Evolutionary conservation across 2,329 filamentous ascomycete species (phyloP).

Genomic region (Bipolaris gigantea): DNA sequence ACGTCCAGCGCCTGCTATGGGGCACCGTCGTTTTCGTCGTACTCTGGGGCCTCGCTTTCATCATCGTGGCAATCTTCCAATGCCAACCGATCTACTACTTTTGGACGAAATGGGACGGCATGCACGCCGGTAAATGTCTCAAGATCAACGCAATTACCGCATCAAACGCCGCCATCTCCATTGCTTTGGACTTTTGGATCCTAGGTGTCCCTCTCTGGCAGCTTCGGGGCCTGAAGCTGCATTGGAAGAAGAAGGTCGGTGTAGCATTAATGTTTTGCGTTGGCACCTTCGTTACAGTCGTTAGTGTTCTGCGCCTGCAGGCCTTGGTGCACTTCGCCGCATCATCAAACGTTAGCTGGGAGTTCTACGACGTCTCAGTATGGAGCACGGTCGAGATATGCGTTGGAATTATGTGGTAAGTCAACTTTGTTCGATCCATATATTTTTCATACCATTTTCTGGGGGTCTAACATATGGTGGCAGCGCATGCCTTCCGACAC

Average conservation of each 20-base stretch:
- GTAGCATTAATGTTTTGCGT: slow-evolving; percentile 46
- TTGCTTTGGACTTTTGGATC: slow-evolving; percentile 40
- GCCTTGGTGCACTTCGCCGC: slow-evolving; percentile 49
- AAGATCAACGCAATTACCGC: slow-evolving; percentile 41
- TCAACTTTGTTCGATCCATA: not conserved
- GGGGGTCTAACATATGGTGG: not conserved
- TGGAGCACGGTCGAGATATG: slow-evolving; percentile 50
- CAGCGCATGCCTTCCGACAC: slow-evolving; percentile 47
- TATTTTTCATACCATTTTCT: not conserved
- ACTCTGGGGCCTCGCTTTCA: slow-evolving; percentile 29
- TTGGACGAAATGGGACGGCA: slow-evolving; percentile 40
- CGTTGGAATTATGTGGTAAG: slow-evolving; percentile 47
- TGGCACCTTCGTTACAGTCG: slow-evolving; percentile 47
- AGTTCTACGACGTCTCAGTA: slow-evolving; percentile 45
- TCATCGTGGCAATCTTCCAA: slow-evolving; percentile 36
- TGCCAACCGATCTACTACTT: slow-evolving; percentile 42
- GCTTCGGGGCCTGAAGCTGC: slow-evolving; percentile 37
- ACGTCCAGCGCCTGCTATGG: slow-evolving; percentile 27
- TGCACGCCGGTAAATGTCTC: slow-evolving; percentile 38
- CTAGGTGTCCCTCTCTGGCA: slow-evolving; percentile 43
- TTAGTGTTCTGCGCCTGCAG: slow-evolving; percentile 50
- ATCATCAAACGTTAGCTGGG: slow-evolving; percentile 47
- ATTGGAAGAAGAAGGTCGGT: slow-evolving; percentile 45
- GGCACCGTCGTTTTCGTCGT: slow-evolving; percentile 31
- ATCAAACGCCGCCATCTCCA: slow-evolving; percentile 41